Percentiles rank a stretch among this genome's conserved stretches.
Evolutionary conservation across 2,329 filamentous ascomycete genomes (phyloP).

Genomic region (Aulographum hederae): DNA sequence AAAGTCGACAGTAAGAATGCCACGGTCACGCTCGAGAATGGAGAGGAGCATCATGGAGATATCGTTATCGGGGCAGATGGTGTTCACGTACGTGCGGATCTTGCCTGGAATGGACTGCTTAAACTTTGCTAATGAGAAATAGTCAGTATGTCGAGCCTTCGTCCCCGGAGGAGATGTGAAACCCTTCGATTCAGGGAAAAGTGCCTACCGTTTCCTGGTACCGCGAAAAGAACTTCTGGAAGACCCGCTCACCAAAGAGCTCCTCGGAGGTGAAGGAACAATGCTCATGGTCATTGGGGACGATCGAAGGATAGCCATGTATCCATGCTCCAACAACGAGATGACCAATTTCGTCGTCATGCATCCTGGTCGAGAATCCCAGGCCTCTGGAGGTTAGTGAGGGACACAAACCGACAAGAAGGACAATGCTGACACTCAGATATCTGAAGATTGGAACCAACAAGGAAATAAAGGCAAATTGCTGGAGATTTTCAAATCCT

Average conservation of each 20-base stretch:
- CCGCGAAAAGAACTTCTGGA: constrained; percentile 22
- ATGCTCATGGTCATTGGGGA: constrained; percentile 24
- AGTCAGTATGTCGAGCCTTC: constrained; percentile 3
- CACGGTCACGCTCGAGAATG: constrained; percentile 27
- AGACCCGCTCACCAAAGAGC: constrained; percentile 20
- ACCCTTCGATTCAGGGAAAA: constrained; percentile 31
- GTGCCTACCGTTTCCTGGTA: constrained; percentile 39
- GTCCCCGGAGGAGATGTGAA: constrained; percentile 9
- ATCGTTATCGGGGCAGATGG: constrained; percentile 37
- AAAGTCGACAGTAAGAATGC: constrained; percentile 23
- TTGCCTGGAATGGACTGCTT: neutral
- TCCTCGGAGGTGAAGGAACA: constrained; percentile 19
- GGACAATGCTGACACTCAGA: constrained; percentile 5
- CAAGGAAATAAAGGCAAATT: constrained; percentile 17
- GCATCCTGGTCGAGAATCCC: constrained; percentile 15
- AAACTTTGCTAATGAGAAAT: neutral
- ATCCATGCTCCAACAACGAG: constrained; percentile 27
- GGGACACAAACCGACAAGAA: constrained; percentile 1
- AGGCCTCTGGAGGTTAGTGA: constrained; percentile 11
- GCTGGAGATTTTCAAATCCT: constrained; percentile 20
- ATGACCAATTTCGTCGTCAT: constrained; percentile 28
- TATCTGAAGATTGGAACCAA: constrained; percentile 20
- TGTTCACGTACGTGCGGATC: constrained; percentile 17
- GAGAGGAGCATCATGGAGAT: constrained; percentile 25
- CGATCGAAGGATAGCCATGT: constrained; percentile 28